Percentiles rank a stretch among this genome's conserved stretches.
Evolutionary conservation across 495 filamentous ascomycete genomes (phyloP).

Genomic region (Podospora anserina): DNA sequence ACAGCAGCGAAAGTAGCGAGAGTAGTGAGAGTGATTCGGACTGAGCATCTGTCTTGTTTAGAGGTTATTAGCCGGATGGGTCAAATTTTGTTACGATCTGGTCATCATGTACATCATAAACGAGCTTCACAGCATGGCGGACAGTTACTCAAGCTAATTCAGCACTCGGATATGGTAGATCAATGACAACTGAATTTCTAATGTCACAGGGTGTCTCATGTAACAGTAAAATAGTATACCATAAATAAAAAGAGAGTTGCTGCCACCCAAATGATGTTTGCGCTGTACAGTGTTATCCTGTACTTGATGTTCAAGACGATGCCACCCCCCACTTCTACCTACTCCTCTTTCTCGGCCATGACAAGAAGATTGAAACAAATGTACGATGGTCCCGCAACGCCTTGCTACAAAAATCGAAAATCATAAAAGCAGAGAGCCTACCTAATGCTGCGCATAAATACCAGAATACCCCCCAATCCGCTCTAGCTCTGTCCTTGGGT

Average conservation of each 20-base stretch:
- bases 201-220: background rate
- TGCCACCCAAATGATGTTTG: conserved; percentile 2
- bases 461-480: conserved; percentile 8
- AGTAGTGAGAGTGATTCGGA: conserved; percentile 16
- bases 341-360: background rate
- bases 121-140: background rate
- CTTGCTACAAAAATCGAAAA: conserved; percentile 7
- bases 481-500: background rate
- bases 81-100: background rate
- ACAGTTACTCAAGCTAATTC: background rate
- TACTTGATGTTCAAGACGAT: background rate
- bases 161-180: background rate
- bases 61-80: background rate
- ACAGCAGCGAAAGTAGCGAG: conserved; percentile 14
- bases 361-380: background rate
- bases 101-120: background rate
- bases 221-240: background rate
- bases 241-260: background rate
- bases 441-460: background rate
- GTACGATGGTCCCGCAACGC: conserved; percentile 9
- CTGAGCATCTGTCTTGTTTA: background rate
- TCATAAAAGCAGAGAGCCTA: background rate
- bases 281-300: background rate
- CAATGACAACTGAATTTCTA: background rate
- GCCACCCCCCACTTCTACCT: background rate